Base-by-base conservation (phyloP, 129 eudicot species). In the carrot (Daucus carota) region DNA sequence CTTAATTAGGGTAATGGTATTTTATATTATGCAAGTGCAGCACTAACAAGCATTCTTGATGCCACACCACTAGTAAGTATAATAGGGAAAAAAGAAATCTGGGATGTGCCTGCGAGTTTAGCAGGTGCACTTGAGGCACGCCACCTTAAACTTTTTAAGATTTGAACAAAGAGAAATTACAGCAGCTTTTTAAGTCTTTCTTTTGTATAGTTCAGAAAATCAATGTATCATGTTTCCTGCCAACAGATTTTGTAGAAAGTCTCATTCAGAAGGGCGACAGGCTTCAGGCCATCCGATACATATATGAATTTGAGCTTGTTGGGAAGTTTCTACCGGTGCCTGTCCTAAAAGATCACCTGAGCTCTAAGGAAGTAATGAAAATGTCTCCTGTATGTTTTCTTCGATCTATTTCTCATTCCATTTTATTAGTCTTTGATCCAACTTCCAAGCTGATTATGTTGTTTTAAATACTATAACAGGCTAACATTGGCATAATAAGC, bases 321-420 rank as follows among this genome's bases (percentile, higher is more conserved):
- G 73, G 46, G 26, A 36, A 33, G 18, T 83, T 78, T 54, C 77
- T 75, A 3, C 86, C 83, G 0, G 77, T 79, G 48, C 80, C 86
- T 13, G 48, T 83, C 28, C 72, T 80, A n/a, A 42, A 75, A 65
- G 46, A 75, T 54, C 60, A 74, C 46, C 26, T 80, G 65, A 73
- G 59, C 20, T n/a, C 33, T 15, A 14, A 73, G 57, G 26, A 68
- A 32, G 9, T 67, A 50, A 38, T 41, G 41, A 34, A 62, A 24
- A n/a, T 29, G 3, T 4, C 33, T 13, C 20, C 13, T 63, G 70
- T 63, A 63, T 29, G 70, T 29, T 29, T 0, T 29, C 69, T 20
- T 62, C 11, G 63, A 57, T 63, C 40, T 10, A 31, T 29, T 63
- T 63, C 38, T 11, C 14, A 13, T 4, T 31, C 34, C 22, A 20